Evolutionary conservation across 2,329 filamentous ascomycete species (phyloP).

Genomic region (Epichloe sp.): DNA sequence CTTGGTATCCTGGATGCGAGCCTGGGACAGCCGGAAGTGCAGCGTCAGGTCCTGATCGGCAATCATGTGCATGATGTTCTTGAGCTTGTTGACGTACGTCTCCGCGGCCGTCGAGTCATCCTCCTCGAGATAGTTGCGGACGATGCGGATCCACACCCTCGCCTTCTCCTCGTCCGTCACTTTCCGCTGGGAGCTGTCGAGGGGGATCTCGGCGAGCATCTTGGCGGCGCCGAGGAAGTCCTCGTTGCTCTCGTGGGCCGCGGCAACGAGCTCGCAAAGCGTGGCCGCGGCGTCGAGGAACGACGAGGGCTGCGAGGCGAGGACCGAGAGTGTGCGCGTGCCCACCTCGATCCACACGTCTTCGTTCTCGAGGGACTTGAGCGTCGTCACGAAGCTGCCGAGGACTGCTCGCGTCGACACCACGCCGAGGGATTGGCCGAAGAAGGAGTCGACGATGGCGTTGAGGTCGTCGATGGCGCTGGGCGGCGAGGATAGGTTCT

Average conservation of each 20-base stretch:
- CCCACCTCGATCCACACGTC: slow-evolving; percentile 66
- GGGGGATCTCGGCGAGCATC: slow-evolving; percentile 62
- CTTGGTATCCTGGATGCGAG: slow-evolving; percentile 83
- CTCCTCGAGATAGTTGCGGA: slow-evolving; percentile 85
- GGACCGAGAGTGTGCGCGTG: slow-evolving; percentile 53
- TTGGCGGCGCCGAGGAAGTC: slow-evolving; percentile 70
- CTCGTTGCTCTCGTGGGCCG: slow-evolving; percentile 70
- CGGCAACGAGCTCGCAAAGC: slow-evolving; percentile 68
- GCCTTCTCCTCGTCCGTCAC: slow-evolving; percentile 75
- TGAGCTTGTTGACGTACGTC: slow-evolving; percentile 84
- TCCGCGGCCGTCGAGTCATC: slow-evolving; percentile 81
- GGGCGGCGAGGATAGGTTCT: slow-evolving; percentile 25
- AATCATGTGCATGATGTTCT: slow-evolving; percentile 76
- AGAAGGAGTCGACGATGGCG: slow-evolving; percentile 52
- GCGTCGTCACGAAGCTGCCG: slow-evolving; percentile 48
- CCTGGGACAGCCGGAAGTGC: slow-evolving; percentile 83
- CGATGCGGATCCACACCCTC: slow-evolving; percentile 82
- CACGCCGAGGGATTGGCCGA: slow-evolving; percentile 58
- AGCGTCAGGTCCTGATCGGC: slow-evolving; percentile 60
- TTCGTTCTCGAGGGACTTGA: slow-evolving; percentile 46
- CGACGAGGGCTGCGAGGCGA: slow-evolving; percentile 47
- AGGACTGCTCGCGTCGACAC: slow-evolving; percentile 64
- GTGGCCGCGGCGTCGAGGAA: slow-evolving; percentile 76
- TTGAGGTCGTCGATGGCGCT: slow-evolving; percentile 44
- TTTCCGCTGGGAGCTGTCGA: slow-evolving; percentile 78